These are phyloP conservation scores for Suillus subalutaceus DNA, from an alignment of 768 basidiomycete genomes.

Conservation along the genomic window DNA sequence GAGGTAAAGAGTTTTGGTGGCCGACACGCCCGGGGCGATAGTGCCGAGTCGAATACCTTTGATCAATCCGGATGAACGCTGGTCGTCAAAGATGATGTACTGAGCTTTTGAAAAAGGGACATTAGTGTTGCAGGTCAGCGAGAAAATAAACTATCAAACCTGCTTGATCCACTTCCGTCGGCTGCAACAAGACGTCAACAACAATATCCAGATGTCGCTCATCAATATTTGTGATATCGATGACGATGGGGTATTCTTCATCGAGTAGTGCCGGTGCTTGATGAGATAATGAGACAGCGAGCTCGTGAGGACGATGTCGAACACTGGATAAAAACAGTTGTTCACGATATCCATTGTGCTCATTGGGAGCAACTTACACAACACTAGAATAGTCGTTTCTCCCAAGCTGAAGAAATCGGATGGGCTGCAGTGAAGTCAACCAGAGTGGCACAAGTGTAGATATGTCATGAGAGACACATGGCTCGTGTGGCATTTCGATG, in stretches of 20 bases:
- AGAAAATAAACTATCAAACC: constrained; percentile 42
- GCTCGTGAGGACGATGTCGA: constrained; percentile 59
- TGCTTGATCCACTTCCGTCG: constrained; percentile 73
- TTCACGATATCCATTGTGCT: constrained; percentile 5
- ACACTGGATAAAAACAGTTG: constrained; percentile 44
- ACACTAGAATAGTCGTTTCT: constrained; percentile 50
- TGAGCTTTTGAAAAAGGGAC: constrained; percentile 45
- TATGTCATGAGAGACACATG: constrained; percentile 40
- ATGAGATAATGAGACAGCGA: constrained; percentile 61
- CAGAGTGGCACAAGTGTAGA: constrained; percentile 44
- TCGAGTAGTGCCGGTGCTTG: constrained; percentile 74
- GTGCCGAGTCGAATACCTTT: constrained; percentile 72
- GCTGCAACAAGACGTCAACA: constrained; percentile 80
- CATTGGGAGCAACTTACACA: constrained; percentile 40
- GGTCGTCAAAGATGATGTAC: constrained; percentile 59
- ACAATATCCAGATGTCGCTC: constrained; percentile 66
- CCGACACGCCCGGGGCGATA: constrained; percentile 58
- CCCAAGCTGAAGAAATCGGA: constrained; percentile 53
- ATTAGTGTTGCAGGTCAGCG: not conserved
- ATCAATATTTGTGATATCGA: constrained; percentile 76
- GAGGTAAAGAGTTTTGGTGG: constrained; percentile 65
- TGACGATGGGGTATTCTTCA: constrained; percentile 74
- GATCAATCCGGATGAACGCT: constrained; percentile 71
- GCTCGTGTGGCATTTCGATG: constrained; percentile 61
- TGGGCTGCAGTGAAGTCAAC: constrained; percentile 59